Base-by-base conservation (phyloP, 768 basidiomycete genomes). In the Chalciporus sphaerocephalus region DNA sequence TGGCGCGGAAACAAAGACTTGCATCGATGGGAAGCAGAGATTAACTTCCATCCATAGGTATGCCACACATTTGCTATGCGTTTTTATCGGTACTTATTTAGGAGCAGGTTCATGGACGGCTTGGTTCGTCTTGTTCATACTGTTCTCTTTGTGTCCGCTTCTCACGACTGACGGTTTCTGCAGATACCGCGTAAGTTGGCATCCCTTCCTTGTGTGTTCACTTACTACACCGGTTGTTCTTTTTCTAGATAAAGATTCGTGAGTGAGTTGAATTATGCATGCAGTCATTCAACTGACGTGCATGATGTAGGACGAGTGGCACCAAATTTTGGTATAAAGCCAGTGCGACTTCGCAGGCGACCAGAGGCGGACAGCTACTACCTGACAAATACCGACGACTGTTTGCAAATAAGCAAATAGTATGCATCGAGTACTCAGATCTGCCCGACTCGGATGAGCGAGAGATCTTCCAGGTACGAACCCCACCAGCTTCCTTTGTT, bases 1-100 rank as follows among this genome's bases (percentile, higher is more conserved):
- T 54, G 87, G 87, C 0, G 66, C 75, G 0, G 85, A 87, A 56
- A 72, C 67, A 3, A 79, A 78, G 53, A 80, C 78, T 1, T 87
- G 85, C 54, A 85, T 87, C 7, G 87, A 89, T 54, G 89, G 89
- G 15, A 92, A 92, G 57, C 89, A 92, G 59, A 69, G 89, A 20
- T 60, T 89, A 38, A 89, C 86, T 0, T 87, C 85, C 0, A 83
- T 92, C 38, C 72, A 80, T 37, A 69, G 76, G 85, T 85, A 52
- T 13, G 80, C 65, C 12, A 4, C 13, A 25, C 8, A 3, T 33
- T 28, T 11, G 30, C 34, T 6, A 0, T 23, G 5, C 1, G 6
- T 18, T 9, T 24, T 28, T 18, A 12, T 1, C 27, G 2, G 34
- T 40, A 45, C 44, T 56, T 21, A 46, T 24, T 30, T 24, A 13